Evolutionary conservation across 2,329 filamentous ascomycete genomes (phyloP), one percentile per base, ranked within the genome.

Genomic region (Monilinia aucupariae): DNA sequence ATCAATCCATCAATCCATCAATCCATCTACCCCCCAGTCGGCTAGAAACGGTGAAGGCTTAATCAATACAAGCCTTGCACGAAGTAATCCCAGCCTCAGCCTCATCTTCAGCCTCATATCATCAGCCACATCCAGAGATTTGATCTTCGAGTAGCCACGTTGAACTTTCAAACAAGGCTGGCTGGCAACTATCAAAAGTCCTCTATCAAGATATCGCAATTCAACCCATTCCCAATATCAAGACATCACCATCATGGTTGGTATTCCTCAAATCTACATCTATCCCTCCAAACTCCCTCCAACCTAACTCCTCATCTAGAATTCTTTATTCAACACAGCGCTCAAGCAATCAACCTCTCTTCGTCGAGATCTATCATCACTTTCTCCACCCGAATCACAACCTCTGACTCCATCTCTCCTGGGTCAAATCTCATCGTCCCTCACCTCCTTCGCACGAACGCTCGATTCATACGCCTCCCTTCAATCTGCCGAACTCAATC

Each of bases 401-500:
- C 75, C 79, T 37, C 81, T 82, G 59, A 80, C 85, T 48, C 80
- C 83, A 53, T 84, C 85, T 59, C 80, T 89, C 15, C 87, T 81
- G 76, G 88, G 88, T 73, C 89, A 91, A 76, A 85, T 91, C 67
- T 88, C 88, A n/a, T 88, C 86, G 25, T 90, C 90, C 17, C 79
- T 96, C 37, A 86, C 89, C 50, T 77, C 92, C 64, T 92, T 99
- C 75, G 85, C 89, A 53, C 91, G 94, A 65, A 96, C 91, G 0
- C 82, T 99, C 68, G 92, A 97, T 78, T 92, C 97, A 74, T 99
- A 99, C 80, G 85, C 89, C 71, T 83, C 84, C 62, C 85, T 96
- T 37, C 89, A 92, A 1, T 90, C 90, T 68, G 90, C 93, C 71
- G 94, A 99, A 76, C 85, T 96, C 39, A 92, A 96, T 63, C 84